Evolutionary conservation across 1,284 basidiomycete genomes (phyloP), one percentile per base, ranked within the genome.

Genomic region (Tilletiaria anomala): DNA sequence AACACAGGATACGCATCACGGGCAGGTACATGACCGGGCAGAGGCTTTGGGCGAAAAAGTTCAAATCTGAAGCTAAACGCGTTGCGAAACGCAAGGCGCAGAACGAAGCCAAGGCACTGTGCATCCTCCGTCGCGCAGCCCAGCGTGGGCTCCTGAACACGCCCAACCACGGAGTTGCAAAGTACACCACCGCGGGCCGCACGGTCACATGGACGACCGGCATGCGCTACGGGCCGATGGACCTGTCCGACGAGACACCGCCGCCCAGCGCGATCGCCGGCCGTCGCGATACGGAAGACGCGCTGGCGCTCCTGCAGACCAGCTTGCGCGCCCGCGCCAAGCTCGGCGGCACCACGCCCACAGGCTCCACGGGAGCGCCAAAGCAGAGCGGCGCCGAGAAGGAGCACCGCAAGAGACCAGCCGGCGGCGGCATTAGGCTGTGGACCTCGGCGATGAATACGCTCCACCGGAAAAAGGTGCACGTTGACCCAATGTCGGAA

Each of bases 191-290:
- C 23, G 22, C 18, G 36, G 21, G 5, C 11, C 22, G 24, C 4
- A 19, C 8, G 26, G 38, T 5, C 21, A 32, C 17, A 16, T 39
- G 38, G 20, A 16, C 12, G 38, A 32, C 16, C 29, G 36, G 36
- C 23, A 37, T n/a, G 21, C 16, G 5, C 29, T 22, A 24, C n/a
- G 24, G 21, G 36, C 36, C 57, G 0, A 39, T 45, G 14, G 57
- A 56, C 32, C 26, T 60, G 17, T 23, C 4, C n/a, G 32, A 43
- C 11, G 58, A 61, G 39, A 56, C 48, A 15, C 58, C 58, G 2
- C 58, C 58, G 0, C 58, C 57, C 0, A 45, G 46, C 6, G 57
- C 58, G 0, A 53, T 61, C 16, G 57, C 53, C 3, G 58, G 58
- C 2, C 37, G 58, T 3, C 32, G 57, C 18, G 58, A 61, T 38